Conservation (phyloP, 495 filamentous ascomycete genomes). For the Penicillium fimorum region DNA sequence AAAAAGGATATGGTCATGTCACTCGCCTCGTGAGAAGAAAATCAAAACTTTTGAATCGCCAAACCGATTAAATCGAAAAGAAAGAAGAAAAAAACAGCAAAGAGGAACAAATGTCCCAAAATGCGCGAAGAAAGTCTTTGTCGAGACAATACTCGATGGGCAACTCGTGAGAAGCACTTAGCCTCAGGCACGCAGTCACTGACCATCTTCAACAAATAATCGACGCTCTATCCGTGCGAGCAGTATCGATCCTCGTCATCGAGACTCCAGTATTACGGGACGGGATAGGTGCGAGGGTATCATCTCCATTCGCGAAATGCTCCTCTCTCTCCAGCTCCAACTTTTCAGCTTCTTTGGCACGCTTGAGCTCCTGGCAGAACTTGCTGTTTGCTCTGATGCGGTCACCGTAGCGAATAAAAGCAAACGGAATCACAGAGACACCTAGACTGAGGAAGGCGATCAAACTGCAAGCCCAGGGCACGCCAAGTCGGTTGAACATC, state of each 20-base stretch:
- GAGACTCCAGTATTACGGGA: conserved; percentile 15
- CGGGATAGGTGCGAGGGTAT: conserved; percentile 14
- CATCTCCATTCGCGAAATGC: conserved; percentile 7
- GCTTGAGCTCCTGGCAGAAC: conserved; percentile 42
- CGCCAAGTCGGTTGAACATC: conserved; percentile 42
- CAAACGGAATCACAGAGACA: conserved; percentile 37
- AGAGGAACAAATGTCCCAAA: neutral
- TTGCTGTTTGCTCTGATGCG: conserved; percentile 36
- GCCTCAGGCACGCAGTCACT: neutral
- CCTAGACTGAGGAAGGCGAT: conserved; percentile 41
- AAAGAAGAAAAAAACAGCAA: neutral
- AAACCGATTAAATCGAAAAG: conserved; percentile 1
- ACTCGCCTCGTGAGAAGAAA: conserved; percentile 7
- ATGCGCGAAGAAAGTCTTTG: neutral
- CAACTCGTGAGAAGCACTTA: neutral
- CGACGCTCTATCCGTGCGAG: conserved; percentile 26
- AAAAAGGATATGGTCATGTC: conserved; percentile 6
- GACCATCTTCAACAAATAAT: conserved; percentile 20
- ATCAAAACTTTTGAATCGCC: conserved; percentile 13
- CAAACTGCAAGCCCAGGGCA: conserved; percentile 43
- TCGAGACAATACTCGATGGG: neutral
- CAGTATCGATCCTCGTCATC: conserved; percentile 24
- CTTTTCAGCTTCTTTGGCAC: conserved; percentile 28
- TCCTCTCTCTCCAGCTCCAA: conserved; percentile 23
- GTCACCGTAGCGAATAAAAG: conserved; percentile 39